phyloP scores from a whole-genome alignment of 352 stramenopile species.

The Globisporangium echinulatum region DNA sequence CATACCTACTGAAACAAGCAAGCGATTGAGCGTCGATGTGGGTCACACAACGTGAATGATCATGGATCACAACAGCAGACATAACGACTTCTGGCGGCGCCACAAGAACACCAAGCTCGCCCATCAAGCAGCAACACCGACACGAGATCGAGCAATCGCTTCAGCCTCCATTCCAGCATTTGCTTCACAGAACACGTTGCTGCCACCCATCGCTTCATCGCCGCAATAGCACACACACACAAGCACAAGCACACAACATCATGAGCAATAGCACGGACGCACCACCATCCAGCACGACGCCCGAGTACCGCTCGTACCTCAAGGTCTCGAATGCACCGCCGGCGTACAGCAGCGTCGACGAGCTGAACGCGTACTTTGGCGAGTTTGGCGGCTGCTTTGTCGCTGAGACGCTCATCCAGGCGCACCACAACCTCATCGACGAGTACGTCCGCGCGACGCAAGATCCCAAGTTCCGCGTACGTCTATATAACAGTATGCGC shows the following conservation, averaged over 20 bases:
- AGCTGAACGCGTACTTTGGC: slow-evolving; percentile 85
- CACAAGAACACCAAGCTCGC: background rate
- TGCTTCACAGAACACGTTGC: background rate
- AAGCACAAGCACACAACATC: background rate
- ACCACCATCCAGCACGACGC: background rate
- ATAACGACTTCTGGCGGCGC: background rate
- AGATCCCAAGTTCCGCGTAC: slow-evolving; percentile 88
- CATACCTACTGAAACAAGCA: slow-evolving; percentile 5
- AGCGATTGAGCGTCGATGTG: background rate
- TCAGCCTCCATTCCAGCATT: background rate
- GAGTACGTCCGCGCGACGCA: slow-evolving; percentile 93
- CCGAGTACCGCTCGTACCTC: slow-evolving; percentile 36
- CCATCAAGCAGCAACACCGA: background rate
- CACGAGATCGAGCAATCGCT: background rate
- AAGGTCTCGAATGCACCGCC: slow-evolving; percentile 72
- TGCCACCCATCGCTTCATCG: background rate
- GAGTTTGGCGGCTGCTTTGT: slow-evolving; percentile 97
- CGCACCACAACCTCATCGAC: slow-evolving; percentile 92
- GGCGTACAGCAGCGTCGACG: slow-evolving; percentile 48
- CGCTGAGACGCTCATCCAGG: slow-evolving; percentile 95
- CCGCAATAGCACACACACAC: background rate
- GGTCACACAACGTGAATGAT: too few species aligned
- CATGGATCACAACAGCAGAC: background rate
- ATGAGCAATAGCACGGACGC: background rate
- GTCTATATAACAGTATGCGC: background rate